Evolutionary conservation across 192 early-diverging fungal genomes (phyloP), one percentile per base, ranked within the genome.

Genomic region (Linderina pennispora): DNA sequence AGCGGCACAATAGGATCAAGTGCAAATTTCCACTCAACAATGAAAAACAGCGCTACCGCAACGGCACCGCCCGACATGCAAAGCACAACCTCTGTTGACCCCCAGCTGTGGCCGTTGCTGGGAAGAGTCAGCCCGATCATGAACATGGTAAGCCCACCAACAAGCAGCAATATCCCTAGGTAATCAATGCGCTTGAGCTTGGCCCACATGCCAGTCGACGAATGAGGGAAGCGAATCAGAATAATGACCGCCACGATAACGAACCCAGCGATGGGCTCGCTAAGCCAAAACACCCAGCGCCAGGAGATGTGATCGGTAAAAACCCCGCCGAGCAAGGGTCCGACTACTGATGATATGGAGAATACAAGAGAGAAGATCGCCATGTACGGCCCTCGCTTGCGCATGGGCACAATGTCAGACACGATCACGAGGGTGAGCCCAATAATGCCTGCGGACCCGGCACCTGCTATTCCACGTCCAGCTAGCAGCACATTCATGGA

Each of bases 81-180:
- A 1, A 25, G 32, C 35, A 92, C 80, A 13, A 85, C 80, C 22
- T 77, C 51, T 9, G 86, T 50, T 21, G 74, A 68, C 20, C 53
- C 54, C 92, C 90, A 95, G 0, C 59, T 55, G 58, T 83, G 83
- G 8, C 62, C 62, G 36, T 66, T 65, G 22, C 90, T 85, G 21
- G 89, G 90, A 53, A 83, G 75, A 34, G 84, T 80, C 43, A 87
- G 65, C 0, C 88, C 88, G 23, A 88, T 45, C 2, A 92, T 62
- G 25, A 93, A 45, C 11, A 62, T 57, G 9, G 79, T 41, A 20
- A 85, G 73, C 15, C 80, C 76, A 39, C 62, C 48, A 35, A 84
- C 63, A 25, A 88, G 51, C n/a, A 83, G 32, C 17, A 66, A 32
- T 15, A 77, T 66, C 33, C 87, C 89, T 28, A 81, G 45, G 43